Evolutionary conservation across 2,329 filamentous ascomycete genomes (phyloP).

Genomic region (Xylaria sp.): DNA sequence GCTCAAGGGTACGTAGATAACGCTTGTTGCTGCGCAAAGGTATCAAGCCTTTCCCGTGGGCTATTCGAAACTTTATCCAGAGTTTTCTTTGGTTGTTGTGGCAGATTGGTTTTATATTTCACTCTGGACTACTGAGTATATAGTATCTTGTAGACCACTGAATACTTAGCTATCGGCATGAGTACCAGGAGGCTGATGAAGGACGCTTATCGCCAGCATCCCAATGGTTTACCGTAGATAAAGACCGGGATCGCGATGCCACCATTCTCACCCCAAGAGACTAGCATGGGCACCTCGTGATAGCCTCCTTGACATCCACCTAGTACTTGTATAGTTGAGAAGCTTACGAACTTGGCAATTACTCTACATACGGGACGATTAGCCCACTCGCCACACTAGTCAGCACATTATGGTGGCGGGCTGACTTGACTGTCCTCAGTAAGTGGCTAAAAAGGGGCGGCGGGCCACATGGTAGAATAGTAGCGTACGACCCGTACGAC

Average conservation of each 20-base stretch:
- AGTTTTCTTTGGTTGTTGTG: too few relatives aligned
- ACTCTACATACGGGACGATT: constrained; percentile 12
- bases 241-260: background rate
- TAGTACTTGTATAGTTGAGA: background rate
- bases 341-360: constrained; percentile 23
- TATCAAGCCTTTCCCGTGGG: too few relatives aligned
- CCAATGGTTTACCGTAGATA: background rate
- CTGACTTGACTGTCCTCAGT: constrained; percentile 7
- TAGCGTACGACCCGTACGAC: too few relatives aligned
- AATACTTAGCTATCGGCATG: too few relatives aligned
- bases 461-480: background rate
- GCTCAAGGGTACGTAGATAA: too few relatives aligned
- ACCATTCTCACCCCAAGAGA: too few relatives aligned
- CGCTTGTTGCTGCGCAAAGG: too few relatives aligned
- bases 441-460: constrained; percentile 3
- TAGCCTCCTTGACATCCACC: background rate
- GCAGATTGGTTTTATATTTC: too few relatives aligned
- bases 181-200: background rate
- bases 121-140: too few relatives aligned
- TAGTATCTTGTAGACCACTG: too few relatives aligned
- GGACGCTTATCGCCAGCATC: background rate
- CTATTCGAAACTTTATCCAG: too few relatives aligned
- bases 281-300: background rate
- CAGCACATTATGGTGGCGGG: constrained; percentile 15
- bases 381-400: constrained; percentile 14